A percentile compares a stretch with the other conserved stretches of the same genome.
These are phyloP conservation scores for Lodderomyces metapsilosis DNA, from an alignment of 1,139 yeast species.

Conservation along the genomic window DNA sequence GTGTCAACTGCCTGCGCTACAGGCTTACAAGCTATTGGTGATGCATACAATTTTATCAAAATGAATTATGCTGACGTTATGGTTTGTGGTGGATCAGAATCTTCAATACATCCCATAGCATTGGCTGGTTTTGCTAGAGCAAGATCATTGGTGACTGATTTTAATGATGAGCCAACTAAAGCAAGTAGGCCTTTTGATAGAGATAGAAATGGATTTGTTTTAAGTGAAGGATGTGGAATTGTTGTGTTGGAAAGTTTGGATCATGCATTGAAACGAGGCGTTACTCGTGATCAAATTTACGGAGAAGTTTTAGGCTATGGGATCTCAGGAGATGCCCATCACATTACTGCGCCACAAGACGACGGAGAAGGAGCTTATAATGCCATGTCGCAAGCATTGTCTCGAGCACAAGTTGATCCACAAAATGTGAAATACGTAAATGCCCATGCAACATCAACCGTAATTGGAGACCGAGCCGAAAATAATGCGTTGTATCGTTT, in stretches of 20 bases:
- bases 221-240: slow-evolving; percentile 91
- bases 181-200: slow-evolving; percentile 90
- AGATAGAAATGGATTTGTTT: slow-evolving; percentile 79
- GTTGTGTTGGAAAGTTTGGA: slow-evolving; percentile 72
- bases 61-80: slow-evolving; percentile 82
- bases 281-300: slow-evolving; percentile 55
- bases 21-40: slow-evolving; percentile 92
- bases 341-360: slow-evolving; percentile 86
- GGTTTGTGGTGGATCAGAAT: slow-evolving; percentile 93
- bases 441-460: slow-evolving; percentile 96
- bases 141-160: slow-evolving; percentile 68
- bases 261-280: slow-evolving; percentile 67
- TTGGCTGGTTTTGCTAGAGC: slow-evolving; percentile 92
- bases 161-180: slow-evolving; percentile 55
- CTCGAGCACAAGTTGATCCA: slow-evolving; percentile 43
- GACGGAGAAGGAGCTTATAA: slow-evolving; percentile 82
- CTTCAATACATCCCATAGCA: slow-evolving; percentile 82
- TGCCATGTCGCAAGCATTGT: slow-evolving; percentile 78
- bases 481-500: slow-evolving; percentile 66
- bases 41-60: slow-evolving; percentile 77
- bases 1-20: slow-evolving; percentile 97
- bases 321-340: slow-evolving; percentile 86
- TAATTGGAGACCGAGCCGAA: slow-evolving; percentile 87
- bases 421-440: slow-evolving; percentile 69
- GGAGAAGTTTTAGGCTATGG: slow-evolving; percentile 90